Evolutionary conservation across 2,329 filamentous ascomycete genomes (phyloP).

Genomic region (Paecilomyces formosus): DNA sequence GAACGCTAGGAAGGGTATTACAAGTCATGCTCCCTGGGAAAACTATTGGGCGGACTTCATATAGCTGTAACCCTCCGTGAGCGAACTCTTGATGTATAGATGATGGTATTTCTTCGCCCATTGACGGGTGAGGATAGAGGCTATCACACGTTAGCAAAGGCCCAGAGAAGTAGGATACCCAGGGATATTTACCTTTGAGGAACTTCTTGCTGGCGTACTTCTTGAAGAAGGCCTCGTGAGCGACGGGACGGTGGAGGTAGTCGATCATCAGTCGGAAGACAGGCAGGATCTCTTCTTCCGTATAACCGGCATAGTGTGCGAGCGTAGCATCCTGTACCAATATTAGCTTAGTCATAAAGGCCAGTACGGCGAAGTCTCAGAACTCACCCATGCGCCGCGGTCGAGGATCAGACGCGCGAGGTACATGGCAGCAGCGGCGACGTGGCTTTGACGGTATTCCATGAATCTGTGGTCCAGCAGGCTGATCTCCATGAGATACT

Average conservation of each 20-base stretch:
- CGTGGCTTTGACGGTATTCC: slow-evolving; percentile 76
- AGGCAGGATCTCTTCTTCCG: slow-evolving; percentile 84
- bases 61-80: slow-evolving; percentile 23
- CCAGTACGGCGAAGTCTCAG: neutral
- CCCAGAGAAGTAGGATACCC: no score
- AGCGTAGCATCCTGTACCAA: slow-evolving; percentile 66
- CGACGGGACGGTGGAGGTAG: slow-evolving; percentile 82
- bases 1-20: neutral
- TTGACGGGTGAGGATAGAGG: slow-evolving; percentile 76
- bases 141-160: slow-evolving; percentile 14
- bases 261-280: slow-evolving; percentile 94
- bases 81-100: slow-evolving; percentile 28
- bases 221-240: slow-evolving; percentile 97
- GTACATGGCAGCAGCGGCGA: slow-evolving; percentile 93
- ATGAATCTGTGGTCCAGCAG: slow-evolving; percentile 93
- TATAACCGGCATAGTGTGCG: slow-evolving; percentile 86
- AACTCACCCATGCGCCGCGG: slow-evolving; percentile 79
- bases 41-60: slow-evolving; percentile 24
- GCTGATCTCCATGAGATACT: slow-evolving; percentile 96
- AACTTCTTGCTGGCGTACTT: slow-evolving; percentile 99
- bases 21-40: slow-evolving; percentile 2
- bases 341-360: slow-evolving; percentile 12
- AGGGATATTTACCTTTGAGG: slow-evolving; percentile 68
- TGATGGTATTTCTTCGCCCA: slow-evolving; percentile 78
- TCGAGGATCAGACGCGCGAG: slow-evolving; percentile 83